Evolutionary conservation across 1,139 yeast genomes (phyloP), one percentile per base, ranked within the genome.

Genomic region (Suhomyces kunorum): DNA sequence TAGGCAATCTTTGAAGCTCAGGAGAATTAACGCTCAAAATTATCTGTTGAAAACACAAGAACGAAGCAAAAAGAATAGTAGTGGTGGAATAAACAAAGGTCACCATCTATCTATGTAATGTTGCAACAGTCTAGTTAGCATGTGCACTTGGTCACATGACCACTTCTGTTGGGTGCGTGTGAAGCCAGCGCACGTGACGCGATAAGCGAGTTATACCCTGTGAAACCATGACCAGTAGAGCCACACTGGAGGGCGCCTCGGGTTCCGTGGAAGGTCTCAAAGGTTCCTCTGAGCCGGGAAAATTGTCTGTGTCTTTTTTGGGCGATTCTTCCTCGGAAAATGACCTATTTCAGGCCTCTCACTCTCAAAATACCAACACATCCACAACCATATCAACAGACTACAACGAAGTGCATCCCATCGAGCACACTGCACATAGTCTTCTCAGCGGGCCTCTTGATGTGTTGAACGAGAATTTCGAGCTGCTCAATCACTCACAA

Each of bases 401-500:
- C 11, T 42, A 40, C 30, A 39, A 34, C 18, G 73, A 74, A 47
- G 50, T 71, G 30, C 83, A 79, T 50, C 81, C 82, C 0, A 67
- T 79, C 32, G 84, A 79, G 45, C 61, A 77, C 17, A 68, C 79
- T 0, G 83, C 81, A 0, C 85, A 80, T 48, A 60, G 78, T 4
- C 58, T 80, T 4, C 55, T 80, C 8, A 79, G 78, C 31, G 74
- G 75, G 1, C 74, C 83, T 0, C 58, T 80, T 8, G 85, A 80
- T 33, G 63, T 58, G 4, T 59, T 80, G 20, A 71, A 75, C 44
- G 75, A 74, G 34, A 74, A 74, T 45, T 66, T 80, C 32, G 76
- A 76, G 47, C 74, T 71, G 52, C 58, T 80, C 25, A 74, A 76
- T 52, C 81, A 78, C 45, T 77, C 83, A 1, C 86, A 80, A 47